Base-by-base conservation (phyloP, 345 rosid species). In the Tarenaya hassleriana region DNA sequence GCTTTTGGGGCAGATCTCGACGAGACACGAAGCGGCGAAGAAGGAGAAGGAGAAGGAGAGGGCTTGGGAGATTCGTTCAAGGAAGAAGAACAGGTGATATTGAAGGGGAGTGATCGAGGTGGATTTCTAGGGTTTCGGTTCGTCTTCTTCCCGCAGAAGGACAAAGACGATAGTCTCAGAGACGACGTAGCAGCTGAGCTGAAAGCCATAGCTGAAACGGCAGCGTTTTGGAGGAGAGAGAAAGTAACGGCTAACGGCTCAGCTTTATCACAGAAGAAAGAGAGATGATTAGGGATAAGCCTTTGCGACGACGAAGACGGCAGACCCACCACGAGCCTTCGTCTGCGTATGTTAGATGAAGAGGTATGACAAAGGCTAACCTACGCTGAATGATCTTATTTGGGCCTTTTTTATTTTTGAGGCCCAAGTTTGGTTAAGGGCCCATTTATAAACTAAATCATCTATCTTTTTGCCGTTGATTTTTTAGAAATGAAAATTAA, bases 1-100 rank as follows among this genome's bases (percentile, higher is more conserved):
- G 83, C 92, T 68, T 79, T 91, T 0, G 81, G 78, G n/a, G 66
- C 4, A 0, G 84, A 70, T 34, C 56, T 58, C 6, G 75, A 82
- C 7, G 84, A 78, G 35, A 65, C 76, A 7, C 76, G 83, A 52
- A 72, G 66, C 16, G 75, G 55, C 5, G 61, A 60, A 38, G 55
- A 56, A 24, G 61, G 46, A 34, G 58, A 42, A 15, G 49, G 50
- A 37, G 62, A 48, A 7, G 67, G 13, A 47, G 61, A 52, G 20
- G 65, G 46, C 53, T 66, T 66, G 4, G 71, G 52, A 41, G 71
- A 27, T 41, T 67, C 61, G 31, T 67, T 56, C 12, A 41, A 60
- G 4, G 73, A 61, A 3, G 70, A 61, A 34, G 73, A 61, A 48
- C 48, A 58, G 44, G 47, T 33, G n/a, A 52, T 24, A 8, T 34